These are phyloP conservation scores for Kluyveromyces siamensis DNA, from an alignment of 805 yeast species.

Conservation along the genomic window DNA sequence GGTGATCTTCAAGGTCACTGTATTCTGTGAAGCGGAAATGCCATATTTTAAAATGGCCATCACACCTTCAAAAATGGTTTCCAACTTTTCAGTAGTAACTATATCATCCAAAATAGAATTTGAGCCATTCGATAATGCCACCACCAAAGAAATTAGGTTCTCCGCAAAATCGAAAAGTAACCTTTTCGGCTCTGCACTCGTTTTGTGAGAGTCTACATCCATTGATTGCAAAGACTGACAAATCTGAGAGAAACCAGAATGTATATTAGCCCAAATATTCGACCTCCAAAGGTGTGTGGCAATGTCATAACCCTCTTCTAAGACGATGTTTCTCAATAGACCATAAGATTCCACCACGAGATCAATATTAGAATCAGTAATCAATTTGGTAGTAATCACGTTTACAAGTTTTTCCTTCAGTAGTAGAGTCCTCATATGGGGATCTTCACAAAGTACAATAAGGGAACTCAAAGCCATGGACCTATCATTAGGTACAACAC, in stretches of 20 bases:
- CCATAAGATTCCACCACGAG: constrained; percentile 77
- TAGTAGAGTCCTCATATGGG: constrained; percentile 48
- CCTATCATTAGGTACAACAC: constrained; percentile 61
- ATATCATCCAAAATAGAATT: constrained; percentile 47
- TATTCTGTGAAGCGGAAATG: constrained; percentile 15
- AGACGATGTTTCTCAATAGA: constrained; percentile 63
- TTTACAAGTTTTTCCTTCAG: constrained; percentile 66
- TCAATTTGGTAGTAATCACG: constrained; percentile 49
- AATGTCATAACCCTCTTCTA: constrained; percentile 84
- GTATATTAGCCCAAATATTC: constrained; percentile 60
- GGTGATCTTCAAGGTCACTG: constrained; percentile 27
- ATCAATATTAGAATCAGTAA: constrained; percentile 64
- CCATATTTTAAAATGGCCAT: constrained; percentile 24
- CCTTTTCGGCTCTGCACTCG: constrained; percentile 34
- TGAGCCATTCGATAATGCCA: constrained; percentile 56
- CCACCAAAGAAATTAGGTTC: constrained; percentile 58
- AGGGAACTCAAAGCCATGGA: constrained; percentile 71
- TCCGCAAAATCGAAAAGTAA: constrained; percentile 61
- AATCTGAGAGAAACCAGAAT: constrained; percentile 42
- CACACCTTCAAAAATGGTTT: constrained; percentile 19
- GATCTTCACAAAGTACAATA: constrained; percentile 61
- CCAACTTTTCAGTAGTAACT: constrained; percentile 19
- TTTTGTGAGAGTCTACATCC: constrained; percentile 15
- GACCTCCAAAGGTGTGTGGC: constrained; percentile 69
- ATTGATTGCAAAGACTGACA: constrained; percentile 39